Evolutionary conservation across 1,284 basidiomycete genomes (phyloP), one percentile per base, ranked within the genome.

Genomic region (Spongispora temasekensis): DNA sequence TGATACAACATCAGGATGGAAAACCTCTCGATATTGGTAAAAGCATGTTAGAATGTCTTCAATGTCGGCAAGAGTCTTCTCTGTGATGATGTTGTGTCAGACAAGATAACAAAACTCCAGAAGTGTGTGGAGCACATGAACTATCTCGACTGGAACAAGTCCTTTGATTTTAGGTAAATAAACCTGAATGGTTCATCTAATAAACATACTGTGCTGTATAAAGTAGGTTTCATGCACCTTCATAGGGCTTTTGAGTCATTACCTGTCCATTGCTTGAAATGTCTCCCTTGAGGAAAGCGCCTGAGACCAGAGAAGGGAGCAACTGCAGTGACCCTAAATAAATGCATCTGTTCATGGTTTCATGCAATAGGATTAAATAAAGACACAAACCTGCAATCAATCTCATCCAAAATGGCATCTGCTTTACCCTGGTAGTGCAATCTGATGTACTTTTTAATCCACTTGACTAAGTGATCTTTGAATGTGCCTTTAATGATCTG

Each of bases 401-500:
- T 56, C 2, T 56, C 46, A 37, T 56, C 34, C 7, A 56, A n/a
- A 15, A 56, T 34, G 2, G 4, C 27, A 23, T 50, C 32, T 1
- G 46, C 32, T 8, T 56, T 40, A 9, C 3, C 7, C 5, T 27
- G n/a, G 30, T 56, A 30, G 3, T 7, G 31, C 5, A n/a, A 5
- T 19, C 6, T 12, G 10, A 56, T 50, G 9, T 35, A 56, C 5
- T 15, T 28, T 27, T 50, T 27, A 6, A 56, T 34, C 46, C 55
- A 56, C n/a, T n/a, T n/a, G n/a, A n/a, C n/a, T n/a, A n/a, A n/a
- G n/a, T n/a, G n/a, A n/a, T n/a, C n/a, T n/a, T 57, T 57, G 5
- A 57, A 57, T 6, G 25, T 2, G 3, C 50, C 56, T 42, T 57
- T 57, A 5, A 57, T 52, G n/a, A 57, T 52, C 19, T 57, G 56